Conservation (phyloP, 2,329 filamentous ascomycete genomes). For the Colletotrichum echinochloae region DNA sequence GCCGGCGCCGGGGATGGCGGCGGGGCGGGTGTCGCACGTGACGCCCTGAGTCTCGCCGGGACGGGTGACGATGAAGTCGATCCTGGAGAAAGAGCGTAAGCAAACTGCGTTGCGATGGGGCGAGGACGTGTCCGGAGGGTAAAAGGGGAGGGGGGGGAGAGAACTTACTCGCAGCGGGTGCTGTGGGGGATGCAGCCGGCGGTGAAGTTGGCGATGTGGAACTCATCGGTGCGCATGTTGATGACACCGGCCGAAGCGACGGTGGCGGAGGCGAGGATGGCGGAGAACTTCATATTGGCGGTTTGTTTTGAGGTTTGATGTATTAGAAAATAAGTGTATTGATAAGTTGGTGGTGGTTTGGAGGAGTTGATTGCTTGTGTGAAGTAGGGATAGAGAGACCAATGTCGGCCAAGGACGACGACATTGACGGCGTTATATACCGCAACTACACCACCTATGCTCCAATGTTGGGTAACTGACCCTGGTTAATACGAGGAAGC, state of each 20-base stretch:
- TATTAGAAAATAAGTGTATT: conserved; percentile 4
- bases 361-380: conserved; percentile 14
- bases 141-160: no score
- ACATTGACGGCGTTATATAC: conserved; percentile 15
- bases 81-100: neutral
- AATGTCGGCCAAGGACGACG: rapidly evolving
- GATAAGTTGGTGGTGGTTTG: conserved; percentile 1
- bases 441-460: no score
- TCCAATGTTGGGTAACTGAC: neutral
- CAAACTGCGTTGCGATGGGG: no score
- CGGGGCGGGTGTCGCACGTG: conserved; percentile 43
- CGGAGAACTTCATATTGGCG: conserved; percentile 46
- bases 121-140: neutral
- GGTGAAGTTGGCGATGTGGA: conserved; percentile 45
- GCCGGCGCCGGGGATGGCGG: conserved; percentile 41
- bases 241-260: no score
- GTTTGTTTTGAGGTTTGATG: conserved; percentile 20
- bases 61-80: conserved; percentile 36
- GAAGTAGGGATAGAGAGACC: neutral
- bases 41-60: conserved; percentile 45
- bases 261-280: conserved; percentile 43
- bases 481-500: conserved; percentile 27
- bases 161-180: conserved; percentile 45
- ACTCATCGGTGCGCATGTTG: conserved; percentile 43
- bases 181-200: conserved; percentile 48